These are phyloP conservation scores for Fusarium algeriense DNA, from an alignment of 2,329 filamentous ascomycete species.

Conservation along the genomic window DNA sequence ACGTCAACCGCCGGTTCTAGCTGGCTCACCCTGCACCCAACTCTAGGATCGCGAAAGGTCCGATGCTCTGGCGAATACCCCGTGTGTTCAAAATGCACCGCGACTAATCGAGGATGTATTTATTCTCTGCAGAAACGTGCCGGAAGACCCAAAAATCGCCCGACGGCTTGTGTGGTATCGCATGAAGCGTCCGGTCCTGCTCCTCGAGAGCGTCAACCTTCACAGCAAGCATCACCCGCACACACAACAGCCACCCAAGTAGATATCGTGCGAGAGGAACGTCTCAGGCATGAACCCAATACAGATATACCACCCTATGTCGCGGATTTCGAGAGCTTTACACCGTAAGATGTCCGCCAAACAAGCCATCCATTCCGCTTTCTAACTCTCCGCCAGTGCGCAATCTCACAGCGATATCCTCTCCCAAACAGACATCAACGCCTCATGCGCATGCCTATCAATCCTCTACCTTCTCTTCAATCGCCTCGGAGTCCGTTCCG, in stretches of 20 bases:
- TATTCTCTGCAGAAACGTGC: conserved; percentile 3
- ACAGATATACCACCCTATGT: not conserved
- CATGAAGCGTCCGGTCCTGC: not conserved
- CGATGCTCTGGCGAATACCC: conserved; percentile 9
- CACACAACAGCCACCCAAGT: not conserved
- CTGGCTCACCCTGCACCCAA: not conserved
- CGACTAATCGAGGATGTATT: not conserved
- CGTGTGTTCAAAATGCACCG: not conserved
- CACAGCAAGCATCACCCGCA: not conserved
- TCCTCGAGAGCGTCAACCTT: not conserved
- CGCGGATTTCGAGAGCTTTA: not conserved
- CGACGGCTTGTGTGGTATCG: not conserved
- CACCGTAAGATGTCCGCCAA: not conserved
- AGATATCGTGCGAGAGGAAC: not conserved
- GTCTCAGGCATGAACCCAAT: not conserved
- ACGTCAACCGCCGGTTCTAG: not conserved
- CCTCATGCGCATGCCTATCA: conserved; percentile 1
- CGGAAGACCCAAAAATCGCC: not conserved
- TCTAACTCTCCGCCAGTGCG: not conserved
- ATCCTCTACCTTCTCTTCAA: conserved; percentile 15
- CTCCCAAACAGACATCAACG: conserved; percentile 11
- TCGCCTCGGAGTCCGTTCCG: not conserved
- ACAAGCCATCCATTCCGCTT: not conserved
- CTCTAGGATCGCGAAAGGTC: conserved; percentile 6
- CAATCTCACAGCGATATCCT: conserved; percentile 2